Conservation (phyloP, 129 eudicot genomes). For the Kitagawia praeruptora region DNA sequence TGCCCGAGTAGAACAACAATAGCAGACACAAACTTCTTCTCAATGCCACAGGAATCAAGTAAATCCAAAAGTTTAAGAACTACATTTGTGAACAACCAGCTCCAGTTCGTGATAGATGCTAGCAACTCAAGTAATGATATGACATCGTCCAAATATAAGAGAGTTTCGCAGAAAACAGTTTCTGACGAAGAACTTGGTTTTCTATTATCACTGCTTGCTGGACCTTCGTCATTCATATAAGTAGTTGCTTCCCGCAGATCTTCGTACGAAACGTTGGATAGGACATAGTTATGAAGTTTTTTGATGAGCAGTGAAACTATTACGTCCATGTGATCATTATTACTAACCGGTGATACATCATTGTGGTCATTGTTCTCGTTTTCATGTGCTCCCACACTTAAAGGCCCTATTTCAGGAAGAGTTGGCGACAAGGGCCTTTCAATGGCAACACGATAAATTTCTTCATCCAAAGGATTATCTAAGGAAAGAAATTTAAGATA, state of each 20-base stretch:
- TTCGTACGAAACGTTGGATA: conserved; percentile 3
- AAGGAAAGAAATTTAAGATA: conserved; percentile 65
- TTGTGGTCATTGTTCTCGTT: conserved; percentile 10
- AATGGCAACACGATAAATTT: conserved; percentile 44
- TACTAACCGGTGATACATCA: background rate
- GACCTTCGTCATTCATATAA: conserved; percentile 4
- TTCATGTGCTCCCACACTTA: conserved; percentile 18
- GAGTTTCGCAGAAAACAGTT: conserved; percentile 18
- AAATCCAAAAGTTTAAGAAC: conserved; percentile 29
- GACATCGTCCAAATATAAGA: conserved; percentile 39
- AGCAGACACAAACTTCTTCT: conserved; percentile 32
- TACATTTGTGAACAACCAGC: conserved; percentile 57
- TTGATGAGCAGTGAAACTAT: conserved; percentile 41
- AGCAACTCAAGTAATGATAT: conserved; percentile 68
- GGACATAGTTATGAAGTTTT: conserved; percentile 22
- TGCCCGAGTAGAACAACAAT: conserved; percentile 60
- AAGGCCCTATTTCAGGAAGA: conserved; percentile 41
- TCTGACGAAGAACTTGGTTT: conserved; percentile 10
- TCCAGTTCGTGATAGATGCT: conserved; percentile 71
- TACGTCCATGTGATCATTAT: conserved; percentile 24
- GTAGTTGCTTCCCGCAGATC: background rate
- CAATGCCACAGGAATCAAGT: conserved; percentile 35
- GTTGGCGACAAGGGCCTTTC: conserved; percentile 70
- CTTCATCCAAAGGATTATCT: conserved; percentile 59
- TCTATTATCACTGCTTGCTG: background rate